A percentile compares a stretch with the other conserved stretches of the same genome.
Conservation (phyloP, 208 protist species). For the Endotrypanum monterogeii region DNA sequence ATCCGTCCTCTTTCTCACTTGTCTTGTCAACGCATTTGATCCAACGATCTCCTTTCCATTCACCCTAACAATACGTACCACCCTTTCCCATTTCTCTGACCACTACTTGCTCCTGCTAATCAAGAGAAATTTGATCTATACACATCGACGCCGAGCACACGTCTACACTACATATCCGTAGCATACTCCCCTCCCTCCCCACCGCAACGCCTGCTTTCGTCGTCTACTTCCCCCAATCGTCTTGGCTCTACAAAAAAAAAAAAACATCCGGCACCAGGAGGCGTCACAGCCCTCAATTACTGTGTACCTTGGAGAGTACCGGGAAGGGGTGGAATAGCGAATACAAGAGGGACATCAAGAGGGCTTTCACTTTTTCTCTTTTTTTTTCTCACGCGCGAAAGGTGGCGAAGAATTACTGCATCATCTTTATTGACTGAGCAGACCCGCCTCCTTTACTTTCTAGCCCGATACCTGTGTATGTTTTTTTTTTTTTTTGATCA, state of each 20-base stretch:
- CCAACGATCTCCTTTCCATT: neutral
- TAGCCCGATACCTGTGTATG: neutral
- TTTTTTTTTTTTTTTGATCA: neutral
- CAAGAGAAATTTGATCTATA: neutral
- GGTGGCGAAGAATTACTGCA: neutral
- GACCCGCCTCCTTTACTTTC: neutral
- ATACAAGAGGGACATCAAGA: neutral
- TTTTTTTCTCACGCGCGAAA: neutral
- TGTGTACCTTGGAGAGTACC: neutral
- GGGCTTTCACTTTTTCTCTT: neutral
- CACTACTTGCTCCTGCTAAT: neutral
- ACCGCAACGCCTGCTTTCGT: neutral
- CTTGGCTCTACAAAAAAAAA: no score
- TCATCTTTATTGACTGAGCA: neutral
- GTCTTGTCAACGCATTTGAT: no score
- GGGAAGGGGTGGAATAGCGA: neutral
- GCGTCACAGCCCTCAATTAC: neutral
- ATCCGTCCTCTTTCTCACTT: neutral
- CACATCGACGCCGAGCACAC: neutral
- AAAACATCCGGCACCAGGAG: neutral
- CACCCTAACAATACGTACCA: neutral
- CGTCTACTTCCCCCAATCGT: neutral
- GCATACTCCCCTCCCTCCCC: no score
- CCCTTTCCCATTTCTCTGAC: neutral
- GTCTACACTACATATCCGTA: neutral